Percentiles rank a stretch among this genome's conserved stretches.
Conservation (phyloP, 306 rosid genomes). For the Prunus kanzakura region DNA sequence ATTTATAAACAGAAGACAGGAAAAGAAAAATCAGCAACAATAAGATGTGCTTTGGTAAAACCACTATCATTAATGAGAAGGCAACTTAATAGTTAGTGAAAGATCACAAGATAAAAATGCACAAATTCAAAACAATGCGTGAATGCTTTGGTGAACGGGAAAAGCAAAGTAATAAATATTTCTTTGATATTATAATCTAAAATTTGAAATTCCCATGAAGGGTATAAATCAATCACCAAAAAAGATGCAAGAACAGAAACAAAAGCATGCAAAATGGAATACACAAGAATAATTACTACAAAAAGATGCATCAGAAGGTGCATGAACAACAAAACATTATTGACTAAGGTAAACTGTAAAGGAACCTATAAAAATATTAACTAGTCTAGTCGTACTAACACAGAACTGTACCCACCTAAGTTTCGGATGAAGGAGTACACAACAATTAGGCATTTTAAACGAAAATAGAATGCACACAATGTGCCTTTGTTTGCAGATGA, state of each 20-base stretch:
- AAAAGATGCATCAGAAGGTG: background rate
- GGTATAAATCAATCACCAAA: background rate
- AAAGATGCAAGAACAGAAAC: background rate
- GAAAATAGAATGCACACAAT: background rate
- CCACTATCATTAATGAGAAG: background rate
- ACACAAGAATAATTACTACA: background rate
- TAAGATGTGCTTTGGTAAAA: slow-evolving; percentile 4
- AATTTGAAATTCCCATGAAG: background rate
- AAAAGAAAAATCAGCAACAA: slow-evolving; percentile 16
- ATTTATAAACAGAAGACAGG: slow-evolving; percentile 30
- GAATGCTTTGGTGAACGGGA: background rate
- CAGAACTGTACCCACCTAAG: background rate
- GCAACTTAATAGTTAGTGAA: background rate
- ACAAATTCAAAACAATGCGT: background rate
- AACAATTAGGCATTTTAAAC: background rate
- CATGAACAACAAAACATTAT: background rate
- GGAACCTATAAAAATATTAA: background rate
- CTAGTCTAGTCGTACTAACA: background rate
- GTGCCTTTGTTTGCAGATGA: background rate
- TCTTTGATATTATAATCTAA: background rate
- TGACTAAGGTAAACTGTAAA: background rate
- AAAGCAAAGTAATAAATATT: background rate
- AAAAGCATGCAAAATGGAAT: background rate
- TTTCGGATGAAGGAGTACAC: background rate
- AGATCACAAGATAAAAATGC: background rate